These are phyloP conservation scores for Starmerella bacillaris DNA, from an alignment of 805 yeast species.

Conservation along the genomic window DNA sequence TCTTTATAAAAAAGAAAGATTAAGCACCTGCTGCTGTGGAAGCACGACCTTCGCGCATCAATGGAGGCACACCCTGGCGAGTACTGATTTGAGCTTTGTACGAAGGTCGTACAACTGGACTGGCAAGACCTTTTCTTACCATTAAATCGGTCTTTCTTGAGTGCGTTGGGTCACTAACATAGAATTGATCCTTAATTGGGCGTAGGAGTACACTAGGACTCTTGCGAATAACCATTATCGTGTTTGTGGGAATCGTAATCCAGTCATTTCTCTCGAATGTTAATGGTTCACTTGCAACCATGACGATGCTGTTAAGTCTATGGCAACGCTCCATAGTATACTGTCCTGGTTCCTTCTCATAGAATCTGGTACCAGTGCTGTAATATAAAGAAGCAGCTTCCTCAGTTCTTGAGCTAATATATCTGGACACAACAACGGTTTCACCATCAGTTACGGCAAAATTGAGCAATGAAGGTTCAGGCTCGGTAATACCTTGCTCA, in stretches of 20 bases:
- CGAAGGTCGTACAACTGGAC: slow-evolving; percentile 51
- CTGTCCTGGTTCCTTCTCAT: slow-evolving; percentile 78
- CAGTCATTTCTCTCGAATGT: slow-evolving; percentile 95
- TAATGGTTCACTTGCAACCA: slow-evolving; percentile 91
- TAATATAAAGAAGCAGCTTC: slow-evolving; percentile 95
- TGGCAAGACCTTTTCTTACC: slow-evolving; percentile 80
- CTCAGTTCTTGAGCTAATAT: slow-evolving; percentile 72
- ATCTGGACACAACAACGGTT: slow-evolving; percentile 69
- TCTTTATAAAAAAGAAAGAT: too few species aligned
- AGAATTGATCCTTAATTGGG: slow-evolving; percentile 79
- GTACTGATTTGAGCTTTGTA: slow-evolving; percentile 33
- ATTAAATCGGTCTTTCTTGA: slow-evolving; percentile 67
- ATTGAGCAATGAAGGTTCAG: slow-evolving; percentile 71
- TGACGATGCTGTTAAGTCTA: slow-evolving; percentile 82
- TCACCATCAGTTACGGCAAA: slow-evolving; percentile 92
- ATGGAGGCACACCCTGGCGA: slow-evolving; percentile 47
- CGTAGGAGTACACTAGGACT: slow-evolving; percentile 77
- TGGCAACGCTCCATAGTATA: slow-evolving; percentile 88
- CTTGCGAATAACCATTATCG: slow-evolving; percentile 52
- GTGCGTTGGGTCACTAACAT: slow-evolving; percentile 48
- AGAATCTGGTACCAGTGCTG: slow-evolving; percentile 80
- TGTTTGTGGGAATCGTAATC: slow-evolving; percentile 91
- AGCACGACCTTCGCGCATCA: slow-evolving; percentile 55
- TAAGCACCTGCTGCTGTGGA: too few species aligned
- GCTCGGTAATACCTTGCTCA: slow-evolving; percentile 19